Conservation (phyloP, 202 grass and related monocot species). For the Setaria italica region DNA sequence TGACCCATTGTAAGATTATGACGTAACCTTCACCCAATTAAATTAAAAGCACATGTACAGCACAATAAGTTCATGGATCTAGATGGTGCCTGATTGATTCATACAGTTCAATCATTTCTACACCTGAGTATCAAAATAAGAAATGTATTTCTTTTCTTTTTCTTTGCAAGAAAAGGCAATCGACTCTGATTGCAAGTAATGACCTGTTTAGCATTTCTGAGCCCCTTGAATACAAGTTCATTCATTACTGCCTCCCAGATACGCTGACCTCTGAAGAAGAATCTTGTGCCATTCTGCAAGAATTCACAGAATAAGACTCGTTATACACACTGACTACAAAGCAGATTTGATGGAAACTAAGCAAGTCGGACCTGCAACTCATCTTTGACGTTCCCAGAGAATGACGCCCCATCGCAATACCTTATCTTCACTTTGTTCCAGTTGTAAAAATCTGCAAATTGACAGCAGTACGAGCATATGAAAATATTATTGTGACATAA, state of each 20-base stretch:
- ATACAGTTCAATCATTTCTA: background rate
- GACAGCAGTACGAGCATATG: background rate
- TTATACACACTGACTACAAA: background rate
- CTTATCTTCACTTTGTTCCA: conserved; percentile 94
- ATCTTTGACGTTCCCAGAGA: conserved; percentile 67
- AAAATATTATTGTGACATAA: background rate
- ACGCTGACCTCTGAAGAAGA: conserved; percentile 84
- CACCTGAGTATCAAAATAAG: background rate
- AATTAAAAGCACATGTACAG: background rate
- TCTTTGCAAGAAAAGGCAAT: background rate
- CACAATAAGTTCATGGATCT: background rate
- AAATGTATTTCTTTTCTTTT: background rate
- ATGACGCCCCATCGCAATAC: conserved; percentile 87
- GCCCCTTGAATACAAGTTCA: conserved; percentile 73
- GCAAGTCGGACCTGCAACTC: conserved; percentile 56
- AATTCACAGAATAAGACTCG: conserved; percentile 21
- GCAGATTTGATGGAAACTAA: background rate
- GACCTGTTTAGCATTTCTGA: conserved; percentile 72
- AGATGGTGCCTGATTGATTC: conserved; percentile 18
- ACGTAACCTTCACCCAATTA: background rate
- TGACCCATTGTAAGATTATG: background rate
- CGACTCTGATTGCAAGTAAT: conserved; percentile 36
- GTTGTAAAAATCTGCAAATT: conserved; percentile 70
- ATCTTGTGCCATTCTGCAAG: conserved; percentile 67
- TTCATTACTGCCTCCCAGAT: conserved; percentile 89